Base-by-base conservation (phyloP, 495 filamentous ascomycete species). In the Aspergillus leporis region DNA sequence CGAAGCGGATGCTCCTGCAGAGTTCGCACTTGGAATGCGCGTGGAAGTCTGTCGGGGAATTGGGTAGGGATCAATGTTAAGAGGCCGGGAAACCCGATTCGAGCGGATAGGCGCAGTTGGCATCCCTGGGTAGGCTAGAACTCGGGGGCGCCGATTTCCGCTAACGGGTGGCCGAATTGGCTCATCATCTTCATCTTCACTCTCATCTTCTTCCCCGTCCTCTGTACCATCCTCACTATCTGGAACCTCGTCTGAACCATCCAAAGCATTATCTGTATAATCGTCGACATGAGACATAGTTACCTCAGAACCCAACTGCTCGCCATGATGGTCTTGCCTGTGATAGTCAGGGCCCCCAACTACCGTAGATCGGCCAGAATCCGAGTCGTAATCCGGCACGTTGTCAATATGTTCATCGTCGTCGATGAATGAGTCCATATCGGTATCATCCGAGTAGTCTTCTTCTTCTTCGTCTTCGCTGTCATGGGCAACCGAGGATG, bases 401-500 rank as follows among this genome's bases (percentile, higher is more conserved):
- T 32, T 49, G 30, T 62, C 43, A 12, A 19, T 46, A 50, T 63
- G 60, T 51, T 72, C 60, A 38, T 72, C 74, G 28, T 78, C 70
- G 43, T 76, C 74, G 45, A 79, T 73, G 40, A 80, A 78, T 10
- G 69, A 73, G 47, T 77, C 71, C 59, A 69, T 65, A 19, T 79
- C 75, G 30, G 71, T 68, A 43, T 72, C 67, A 4, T 72, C 69
- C 4, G 66, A 63, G 21, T 69, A 67, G 9, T 77, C 73, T 13
- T 76, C 71, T 23, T 69, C 69, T 5, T 28, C 25, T 3, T 28
- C 25, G 25, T 68, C 62, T 49, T 68, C 68, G 21, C 66, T 67
- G 21, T 70, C 62, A 16, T 63, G 61, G 0, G 55, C 55, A 12
- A 56, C 46, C 5, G 47, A 54, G 16, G 32, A 34, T 36, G 7